A percentile compares a stretch with the other conserved stretches of the same genome.
phyloP scores from a whole-genome alignment of 192 early-diverging fungal genomes.

The Funneliformis geosporum region DNA sequence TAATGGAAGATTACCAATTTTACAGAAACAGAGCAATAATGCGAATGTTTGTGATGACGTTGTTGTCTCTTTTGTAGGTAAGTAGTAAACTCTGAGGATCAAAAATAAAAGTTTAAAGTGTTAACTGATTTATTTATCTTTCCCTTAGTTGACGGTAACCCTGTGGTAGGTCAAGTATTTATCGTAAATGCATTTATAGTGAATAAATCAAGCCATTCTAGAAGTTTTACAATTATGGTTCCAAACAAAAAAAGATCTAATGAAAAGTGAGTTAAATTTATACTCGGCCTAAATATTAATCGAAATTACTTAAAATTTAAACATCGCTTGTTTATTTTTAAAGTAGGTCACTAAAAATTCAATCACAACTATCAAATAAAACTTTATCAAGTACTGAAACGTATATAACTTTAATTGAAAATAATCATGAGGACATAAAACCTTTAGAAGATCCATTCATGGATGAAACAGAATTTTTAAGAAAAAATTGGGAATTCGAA shows the following conservation, averaged over 20 bases:
- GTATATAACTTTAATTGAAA: neutral
- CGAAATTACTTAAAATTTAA: neutral
- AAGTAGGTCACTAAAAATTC: neutral
- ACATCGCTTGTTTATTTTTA: slow-evolving; percentile 16
- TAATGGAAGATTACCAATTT: neutral
- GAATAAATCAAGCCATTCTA: slow-evolving; percentile 54
- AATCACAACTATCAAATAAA: neutral
- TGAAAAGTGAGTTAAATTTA: slow-evolving; percentile 22
- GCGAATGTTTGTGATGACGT: neutral
- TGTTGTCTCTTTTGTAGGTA: neutral
- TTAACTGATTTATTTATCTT: neutral
- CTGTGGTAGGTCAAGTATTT: slow-evolving; percentile 56
- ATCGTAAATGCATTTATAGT: slow-evolving; percentile 56
- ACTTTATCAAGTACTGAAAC: neutral
- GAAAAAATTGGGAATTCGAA: slow-evolving; percentile 55
- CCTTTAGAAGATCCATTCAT: neutral
- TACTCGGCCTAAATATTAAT: neutral
- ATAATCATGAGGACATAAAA: neutral
- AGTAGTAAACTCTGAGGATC: neutral
- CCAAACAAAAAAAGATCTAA: slow-evolving; percentile 54
- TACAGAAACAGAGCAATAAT: neutral
- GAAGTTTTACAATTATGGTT: slow-evolving; percentile 55
- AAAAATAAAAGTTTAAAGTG: neutral
- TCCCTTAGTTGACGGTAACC: slow-evolving; percentile 37
- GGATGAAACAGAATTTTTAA: slow-evolving; percentile 44